A percentile compares a stretch with the other conserved stretches of the same genome.
Conservation (phyloP, 2,329 filamentous ascomycete species). For the Botryotinia convoluta region DNA sequence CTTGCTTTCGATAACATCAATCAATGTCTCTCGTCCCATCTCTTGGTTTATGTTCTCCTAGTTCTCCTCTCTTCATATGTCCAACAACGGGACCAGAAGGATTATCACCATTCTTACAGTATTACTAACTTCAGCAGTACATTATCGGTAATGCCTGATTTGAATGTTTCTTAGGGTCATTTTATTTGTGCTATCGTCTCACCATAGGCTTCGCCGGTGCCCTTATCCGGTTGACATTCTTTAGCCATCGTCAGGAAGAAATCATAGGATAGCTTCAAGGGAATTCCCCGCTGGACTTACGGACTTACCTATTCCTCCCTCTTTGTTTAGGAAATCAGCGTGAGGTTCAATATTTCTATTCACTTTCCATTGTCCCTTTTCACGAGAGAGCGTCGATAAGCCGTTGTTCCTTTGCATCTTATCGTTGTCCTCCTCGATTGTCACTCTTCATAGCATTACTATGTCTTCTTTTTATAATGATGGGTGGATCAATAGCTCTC, state of each 20-base stretch:
- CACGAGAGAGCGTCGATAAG: conserved; percentile 32
- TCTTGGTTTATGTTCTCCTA: conserved; percentile 11
- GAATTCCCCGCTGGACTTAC: background rate
- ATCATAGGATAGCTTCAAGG: background rate
- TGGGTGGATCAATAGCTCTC: conserved; percentile 2
- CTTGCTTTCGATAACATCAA: conserved; percentile 3
- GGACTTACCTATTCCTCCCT: conserved; percentile 5
- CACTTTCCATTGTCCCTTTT: conserved; percentile 23
- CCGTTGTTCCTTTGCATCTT: conserved; percentile 30
- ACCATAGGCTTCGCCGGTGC: conserved; percentile 7
- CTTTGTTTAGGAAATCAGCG: conserved; percentile 6
- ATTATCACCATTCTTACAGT: conserved; percentile 25
- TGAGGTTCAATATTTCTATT: conserved; percentile 16
- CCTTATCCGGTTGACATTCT: conserved; percentile 22
- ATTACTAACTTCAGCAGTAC: conserved; percentile 27
- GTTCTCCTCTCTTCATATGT: conserved; percentile 19
- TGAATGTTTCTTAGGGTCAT: conserved; percentile 6
- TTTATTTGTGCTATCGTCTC: conserved; percentile 13
- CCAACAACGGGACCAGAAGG: conserved; percentile 22
- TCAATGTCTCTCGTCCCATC: background rate
- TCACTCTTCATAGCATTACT: conserved; percentile 25
- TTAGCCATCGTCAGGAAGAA: conserved; percentile 20
- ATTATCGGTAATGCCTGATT: background rate
- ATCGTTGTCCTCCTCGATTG: conserved; percentile 31
- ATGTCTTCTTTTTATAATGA: conserved; percentile 21